These are phyloP conservation scores for Dentipellis fragilis DNA, from an alignment of 768 basidiomycete genomes.

Conservation along the genomic window DNA sequence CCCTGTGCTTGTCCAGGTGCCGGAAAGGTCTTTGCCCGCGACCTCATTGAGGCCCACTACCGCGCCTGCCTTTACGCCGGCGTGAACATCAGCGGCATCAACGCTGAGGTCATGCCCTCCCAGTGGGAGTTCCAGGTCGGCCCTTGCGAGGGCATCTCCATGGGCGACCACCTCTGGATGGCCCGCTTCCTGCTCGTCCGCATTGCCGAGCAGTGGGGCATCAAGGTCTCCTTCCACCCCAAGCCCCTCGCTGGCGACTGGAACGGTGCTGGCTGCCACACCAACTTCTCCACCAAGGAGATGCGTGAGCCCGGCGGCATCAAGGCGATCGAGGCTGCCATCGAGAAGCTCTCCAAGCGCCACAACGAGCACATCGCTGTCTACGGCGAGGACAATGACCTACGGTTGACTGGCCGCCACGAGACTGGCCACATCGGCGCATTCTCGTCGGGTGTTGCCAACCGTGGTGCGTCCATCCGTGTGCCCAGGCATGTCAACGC, in stretches of 20 bases:
- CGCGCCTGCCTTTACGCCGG: slow-evolving; percentile 92
- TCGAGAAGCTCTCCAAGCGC: slow-evolving; percentile 84
- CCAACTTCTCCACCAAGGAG: slow-evolving; percentile 90
- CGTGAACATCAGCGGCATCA: slow-evolving; percentile 98
- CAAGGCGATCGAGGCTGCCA: slow-evolving; percentile 84
- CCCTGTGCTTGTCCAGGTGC: slow-evolving; percentile 44
- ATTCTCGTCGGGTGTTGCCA: slow-evolving; percentile 93
- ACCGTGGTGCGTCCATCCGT: slow-evolving; percentile 95
- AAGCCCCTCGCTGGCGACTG: slow-evolving; percentile 96
- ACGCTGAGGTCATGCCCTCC: slow-evolving; percentile 98
- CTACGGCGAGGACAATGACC: slow-evolving; percentile 96
- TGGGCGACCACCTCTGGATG: slow-evolving; percentile 99
- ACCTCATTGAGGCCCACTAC: slow-evolving; percentile 98
- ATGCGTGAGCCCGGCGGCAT: slow-evolving; percentile 95
- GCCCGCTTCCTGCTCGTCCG: slow-evolving; percentile 93
- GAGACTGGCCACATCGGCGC: slow-evolving; percentile 91
- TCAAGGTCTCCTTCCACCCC: slow-evolving; percentile 99
- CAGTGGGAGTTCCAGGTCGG: slow-evolving; percentile 99
- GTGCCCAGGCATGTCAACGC: slow-evolving; percentile 89
- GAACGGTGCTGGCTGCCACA: slow-evolving; percentile 99
- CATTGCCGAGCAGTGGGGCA: slow-evolving; percentile 94
- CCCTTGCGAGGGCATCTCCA: slow-evolving; percentile 92
- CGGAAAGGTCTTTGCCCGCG: slow-evolving; percentile 96
- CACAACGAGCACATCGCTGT: slow-evolving; percentile 96
- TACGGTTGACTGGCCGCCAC: slow-evolving; percentile 91